Base-by-base conservation (phyloP, 805 yeast species). In the Suhomyces kilbournensis region DNA sequence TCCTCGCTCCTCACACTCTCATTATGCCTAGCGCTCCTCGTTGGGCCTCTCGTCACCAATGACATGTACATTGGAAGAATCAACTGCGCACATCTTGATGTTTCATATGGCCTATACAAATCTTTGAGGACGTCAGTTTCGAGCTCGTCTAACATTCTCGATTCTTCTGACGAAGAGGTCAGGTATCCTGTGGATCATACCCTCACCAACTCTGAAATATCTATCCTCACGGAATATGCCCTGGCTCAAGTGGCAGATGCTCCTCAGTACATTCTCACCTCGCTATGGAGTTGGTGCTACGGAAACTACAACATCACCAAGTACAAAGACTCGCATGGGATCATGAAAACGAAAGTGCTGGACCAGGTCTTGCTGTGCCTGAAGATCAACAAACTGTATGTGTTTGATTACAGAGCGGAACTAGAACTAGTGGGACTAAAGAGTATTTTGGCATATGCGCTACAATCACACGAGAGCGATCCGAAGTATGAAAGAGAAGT, bases 91-190 rank as follows among this genome's bases (percentile, higher is more conserved):
- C 84, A 79, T 56, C 64, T 76, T 6, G 82, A 81, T 53, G 79
- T 84, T 17, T 76, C 84, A 0, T 58, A 67, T 17, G 88, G 88
- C 1, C 63, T 84, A 7, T 83, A 80, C 57, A 63, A 72, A 22
- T 69, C 78, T 4, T 63, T 80, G 50, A 63, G 80, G 45, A 60
- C 57, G 17, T 61, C 72, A 12, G 74, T 70, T 10, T 17, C 2
- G 2, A 15, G 32, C 5, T 42, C 52, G 6, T 38, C 40, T 10
- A 45, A 17, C 22, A 32, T 44, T 4, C 25, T 15, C 10, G 51
- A 19, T 17, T 15, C 26, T 19, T 17, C 17, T 6, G 44, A 20
- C 32, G 47, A 25, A 28, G 8, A 7, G 4, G 10, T 20, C 19
- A 57, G 55, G 4, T 52, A 59, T 15, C 71, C 73, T 3, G 54